Percentiles rank a stretch among this genome's conserved stretches.
Conservation (phyloP, 805 yeast species). For the Zygosaccharomyces kombuchaensis region DNA sequence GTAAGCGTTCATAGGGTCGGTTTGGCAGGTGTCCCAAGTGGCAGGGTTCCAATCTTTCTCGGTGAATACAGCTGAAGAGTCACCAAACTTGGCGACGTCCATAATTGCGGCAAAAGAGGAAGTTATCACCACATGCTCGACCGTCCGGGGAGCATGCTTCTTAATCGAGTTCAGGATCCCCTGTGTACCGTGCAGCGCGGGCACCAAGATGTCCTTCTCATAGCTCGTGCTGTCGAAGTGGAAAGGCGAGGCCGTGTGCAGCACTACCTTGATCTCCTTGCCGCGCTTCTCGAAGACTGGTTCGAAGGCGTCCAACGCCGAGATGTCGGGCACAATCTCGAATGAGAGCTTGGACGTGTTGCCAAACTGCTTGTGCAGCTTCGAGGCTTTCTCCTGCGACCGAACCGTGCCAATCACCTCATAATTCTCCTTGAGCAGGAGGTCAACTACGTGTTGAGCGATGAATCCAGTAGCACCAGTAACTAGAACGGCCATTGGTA, state of each 20-base stretch:
- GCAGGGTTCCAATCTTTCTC: slow-evolving; percentile 40
- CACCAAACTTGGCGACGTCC: slow-evolving; percentile 16
- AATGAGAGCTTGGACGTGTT: slow-evolving; percentile 21
- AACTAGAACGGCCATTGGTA: slow-evolving; percentile 36
- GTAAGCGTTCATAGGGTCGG: slow-evolving; percentile 31
- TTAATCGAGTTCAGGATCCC: slow-evolving; percentile 46
- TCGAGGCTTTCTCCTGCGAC: slow-evolving; percentile 41
- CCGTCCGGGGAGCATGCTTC: slow-evolving; percentile 39
- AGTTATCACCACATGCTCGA: slow-evolving; percentile 49
- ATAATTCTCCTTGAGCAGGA: slow-evolving; percentile 39
- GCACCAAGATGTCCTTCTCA: slow-evolving; percentile 47
- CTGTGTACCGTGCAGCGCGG: slow-evolving; percentile 54
- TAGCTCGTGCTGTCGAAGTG: slow-evolving; percentile 34
- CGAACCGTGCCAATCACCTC: slow-evolving; percentile 49
- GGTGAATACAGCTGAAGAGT: slow-evolving; percentile 20
- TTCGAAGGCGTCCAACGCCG: slow-evolving; percentile 42
- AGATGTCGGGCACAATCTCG: slow-evolving; percentile 36
- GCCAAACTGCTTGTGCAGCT: slow-evolving; percentile 31
- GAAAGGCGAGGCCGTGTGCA: slow-evolving; percentile 52
- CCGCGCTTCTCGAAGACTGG: slow-evolving; percentile 39
- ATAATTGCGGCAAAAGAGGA: slow-evolving; percentile 54
- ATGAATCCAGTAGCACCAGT: slow-evolving; percentile 52
- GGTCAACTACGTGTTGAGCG: slow-evolving; percentile 44
- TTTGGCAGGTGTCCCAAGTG: slow-evolving; percentile 19
- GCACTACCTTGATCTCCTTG: slow-evolving; percentile 39